Evolutionary conservation across 352 stramenopile species (phyloP).

Genomic region (Phytophthora brassicae): DNA sequence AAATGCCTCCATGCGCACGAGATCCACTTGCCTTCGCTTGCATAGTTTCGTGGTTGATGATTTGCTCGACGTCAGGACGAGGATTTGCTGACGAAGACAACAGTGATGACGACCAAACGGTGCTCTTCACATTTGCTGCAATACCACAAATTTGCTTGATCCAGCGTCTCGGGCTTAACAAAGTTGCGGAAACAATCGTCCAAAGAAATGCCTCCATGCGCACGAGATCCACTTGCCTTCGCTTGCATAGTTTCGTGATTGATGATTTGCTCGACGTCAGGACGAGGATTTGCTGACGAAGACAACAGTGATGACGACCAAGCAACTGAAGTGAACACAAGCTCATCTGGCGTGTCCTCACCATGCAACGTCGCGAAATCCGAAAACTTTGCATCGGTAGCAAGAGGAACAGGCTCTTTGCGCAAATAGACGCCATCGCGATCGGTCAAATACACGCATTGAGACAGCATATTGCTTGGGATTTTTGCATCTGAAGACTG

Average conservation of each 20-base stretch:
- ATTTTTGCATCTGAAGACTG: slow-evolving; percentile 41
- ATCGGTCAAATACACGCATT: slow-evolving; percentile 57
- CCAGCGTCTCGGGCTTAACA: slow-evolving; percentile 76
- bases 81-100: slow-evolving; percentile 38
- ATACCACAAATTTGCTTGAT: slow-evolving; percentile 87
- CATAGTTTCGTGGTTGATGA: slow-evolving; percentile 61
- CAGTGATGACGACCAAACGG: no score
- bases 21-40: slow-evolving; percentile 24
- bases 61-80: slow-evolving; percentile 52
- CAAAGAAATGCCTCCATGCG: slow-evolving; percentile 52
- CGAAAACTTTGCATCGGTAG: slow-evolving; percentile 44
- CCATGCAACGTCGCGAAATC: slow-evolving; percentile 50
- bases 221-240: slow-evolving; percentile 25
- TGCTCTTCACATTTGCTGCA: slow-evolving; percentile 81
- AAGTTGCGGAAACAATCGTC: slow-evolving; percentile 88
- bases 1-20: slow-evolving; percentile 41
- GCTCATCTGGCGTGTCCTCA: slow-evolving; percentile 41
- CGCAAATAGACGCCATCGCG: slow-evolving; percentile 56
- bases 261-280: slow-evolving; percentile 54
- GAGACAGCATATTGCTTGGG: slow-evolving; percentile 42
- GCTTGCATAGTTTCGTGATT: slow-evolving; percentile 53
- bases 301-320: slow-evolving; percentile 53
- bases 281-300: slow-evolving; percentile 40
- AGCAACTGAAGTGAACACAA: slow-evolving; percentile 57
- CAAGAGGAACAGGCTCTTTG: slow-evolving; percentile 49